These are phyloP conservation scores for Coemansia sp. DNA, from an alignment of 192 early-diverging fungal species.

Conservation along the genomic window DNA sequence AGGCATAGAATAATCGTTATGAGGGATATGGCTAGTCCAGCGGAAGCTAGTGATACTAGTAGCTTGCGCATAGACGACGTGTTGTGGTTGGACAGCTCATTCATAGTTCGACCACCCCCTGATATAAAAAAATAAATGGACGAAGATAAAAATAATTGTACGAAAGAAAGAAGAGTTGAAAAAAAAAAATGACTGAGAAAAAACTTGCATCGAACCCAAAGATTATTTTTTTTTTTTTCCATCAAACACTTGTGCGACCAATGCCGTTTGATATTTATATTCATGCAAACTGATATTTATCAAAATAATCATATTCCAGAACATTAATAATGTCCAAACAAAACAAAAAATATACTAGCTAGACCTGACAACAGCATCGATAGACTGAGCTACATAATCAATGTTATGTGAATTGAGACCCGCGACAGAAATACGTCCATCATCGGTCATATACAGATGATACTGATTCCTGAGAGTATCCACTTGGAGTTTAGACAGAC, in stretches of 20 bases:
- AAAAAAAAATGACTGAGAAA: background rate
- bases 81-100: constrained; percentile 26
- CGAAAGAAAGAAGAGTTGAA: background rate
- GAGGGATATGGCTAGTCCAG: constrained; percentile 18
- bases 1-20: constrained; percentile 16
- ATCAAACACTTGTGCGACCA: background rate
- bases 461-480: constrained; percentile 79
- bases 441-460: constrained; percentile 93
- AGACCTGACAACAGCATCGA: constrained; percentile 86
- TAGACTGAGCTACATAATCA: constrained; percentile 82
- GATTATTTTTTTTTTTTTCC: background rate
- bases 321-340: no score
- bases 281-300: background rate
- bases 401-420: constrained; percentile 89
- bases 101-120: constrained; percentile 14
- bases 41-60: constrained; percentile 9
- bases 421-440: constrained; percentile 96
- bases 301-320: no score
- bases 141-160: background rate
- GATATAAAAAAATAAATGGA: background rate
- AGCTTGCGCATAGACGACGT: constrained; percentile 14
- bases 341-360: background rate
- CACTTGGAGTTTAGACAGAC: constrained; percentile 76
- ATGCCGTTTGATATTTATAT: background rate
- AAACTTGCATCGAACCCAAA: background rate